Percentiles rank a stretch among this genome's conserved stretches.
Conservation (phyloP, 1,284 basidiomycete species). For the Erythrobasidium hasegawianum region DNA sequence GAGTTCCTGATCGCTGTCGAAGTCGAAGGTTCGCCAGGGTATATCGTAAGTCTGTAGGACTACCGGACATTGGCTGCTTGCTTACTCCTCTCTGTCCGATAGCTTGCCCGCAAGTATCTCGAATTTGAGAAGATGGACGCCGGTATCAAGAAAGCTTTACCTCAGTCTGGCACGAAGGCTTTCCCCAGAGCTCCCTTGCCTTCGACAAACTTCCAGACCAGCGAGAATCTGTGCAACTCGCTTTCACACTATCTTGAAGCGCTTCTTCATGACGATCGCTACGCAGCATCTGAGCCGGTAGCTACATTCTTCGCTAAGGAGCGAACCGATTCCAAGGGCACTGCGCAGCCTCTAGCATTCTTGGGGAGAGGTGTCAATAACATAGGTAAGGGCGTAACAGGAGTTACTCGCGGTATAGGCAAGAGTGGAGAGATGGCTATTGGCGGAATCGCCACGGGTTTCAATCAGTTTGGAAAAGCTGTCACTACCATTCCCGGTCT, state of each 20-base stretch:
- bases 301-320: conserved; percentile 35
- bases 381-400: conserved; percentile 30
- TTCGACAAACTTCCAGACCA: conserved; percentile 31
- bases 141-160: conserved; percentile 32
- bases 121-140: conserved; percentile 37
- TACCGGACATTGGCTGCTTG: neutral
- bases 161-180: conserved; percentile 28
- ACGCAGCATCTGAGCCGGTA: conserved; percentile 31
- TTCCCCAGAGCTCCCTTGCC: conserved; percentile 35
- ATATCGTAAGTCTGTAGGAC: conserved; percentile 26
- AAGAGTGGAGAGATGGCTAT: conserved; percentile 24
- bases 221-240: conserved; percentile 19
- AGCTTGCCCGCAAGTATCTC: conserved; percentile 28
- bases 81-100: neutral
- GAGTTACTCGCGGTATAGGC: conserved; percentile 25
- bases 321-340: conserved; percentile 23
- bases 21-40: conserved; percentile 29
- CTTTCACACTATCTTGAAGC: conserved; percentile 34
- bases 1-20: conserved; percentile 38
- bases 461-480: conserved; percentile 18
- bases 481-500: conserved; percentile 20
- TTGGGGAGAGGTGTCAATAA: conserved; percentile 28
- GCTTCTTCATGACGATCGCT: conserved; percentile 25
- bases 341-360: conserved; percentile 17
- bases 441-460: conserved; percentile 29